These are phyloP conservation scores for Diutina mesorugosa DNA, from an alignment of 1,139 yeast genomes.

Conservation along the genomic window DNA sequence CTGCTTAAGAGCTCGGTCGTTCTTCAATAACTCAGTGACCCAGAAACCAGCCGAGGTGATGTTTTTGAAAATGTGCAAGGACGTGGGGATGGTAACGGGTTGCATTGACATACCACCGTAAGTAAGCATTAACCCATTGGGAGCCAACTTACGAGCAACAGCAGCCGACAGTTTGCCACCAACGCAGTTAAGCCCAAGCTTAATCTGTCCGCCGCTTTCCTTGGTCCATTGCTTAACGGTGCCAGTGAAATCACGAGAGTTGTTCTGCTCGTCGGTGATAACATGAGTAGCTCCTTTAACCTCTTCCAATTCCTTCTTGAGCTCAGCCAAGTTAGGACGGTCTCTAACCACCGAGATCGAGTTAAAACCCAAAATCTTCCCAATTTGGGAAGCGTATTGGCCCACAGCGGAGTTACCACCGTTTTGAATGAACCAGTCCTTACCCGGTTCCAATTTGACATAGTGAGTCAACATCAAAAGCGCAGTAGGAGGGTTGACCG, in stretches of 20 bases:
- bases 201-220: conserved; percentile 43
- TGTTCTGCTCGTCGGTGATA: conserved; percentile 76
- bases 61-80: conserved; percentile 81
- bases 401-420: conserved; percentile 97
- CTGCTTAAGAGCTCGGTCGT: conserved; percentile 49
- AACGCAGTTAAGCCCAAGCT: conserved; percentile 80
- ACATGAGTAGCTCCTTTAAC: conserved; percentile 76
- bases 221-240: conserved; percentile 52
- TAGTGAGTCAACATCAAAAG: conserved; percentile 75
- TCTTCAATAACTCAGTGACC: conserved; percentile 70
- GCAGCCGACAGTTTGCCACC: conserved; percentile 82
- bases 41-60: conserved; percentile 83
- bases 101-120: conserved; percentile 98
- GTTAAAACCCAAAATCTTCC: conserved; percentile 61
- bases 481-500: conserved; percentile 90
- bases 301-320: conserved; percentile 41
- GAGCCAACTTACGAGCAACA: conserved; percentile 66
- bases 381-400: conserved; percentile 85
- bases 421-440: conserved; percentile 90
- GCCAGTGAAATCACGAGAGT: conserved; percentile 48
- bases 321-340: conserved; percentile 57
- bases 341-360: conserved; percentile 84
- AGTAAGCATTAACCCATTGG: conserved; percentile 64
- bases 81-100: conserved; percentile 83
- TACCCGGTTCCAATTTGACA: conserved; percentile 45